Conservation (phyloP, 495 filamentous ascomycete species). For the Lophiotrema nucula region DNA sequence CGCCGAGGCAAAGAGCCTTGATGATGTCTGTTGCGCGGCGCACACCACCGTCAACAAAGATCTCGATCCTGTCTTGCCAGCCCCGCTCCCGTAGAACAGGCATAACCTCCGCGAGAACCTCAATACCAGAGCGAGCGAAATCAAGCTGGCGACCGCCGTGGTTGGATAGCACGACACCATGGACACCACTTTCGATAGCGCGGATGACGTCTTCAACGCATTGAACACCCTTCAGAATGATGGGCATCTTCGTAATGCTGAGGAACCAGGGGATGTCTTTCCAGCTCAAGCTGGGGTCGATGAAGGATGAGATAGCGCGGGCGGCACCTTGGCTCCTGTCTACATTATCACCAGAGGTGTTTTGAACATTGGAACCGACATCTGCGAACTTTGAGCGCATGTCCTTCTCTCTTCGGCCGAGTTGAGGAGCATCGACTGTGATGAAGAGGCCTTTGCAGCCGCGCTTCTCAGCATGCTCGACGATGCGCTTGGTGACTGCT, state of each 20-base stretch:
- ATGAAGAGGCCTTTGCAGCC: conserved; percentile 98
- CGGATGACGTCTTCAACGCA: conserved; percentile 89
- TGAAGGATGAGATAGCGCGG: conserved; percentile 89
- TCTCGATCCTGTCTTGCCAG: conserved; percentile 79
- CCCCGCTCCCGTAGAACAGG: conserved; percentile 81
- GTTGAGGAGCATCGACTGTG: conserved; percentile 94
- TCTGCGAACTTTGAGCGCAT: conserved; percentile 95
- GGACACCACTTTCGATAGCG: conserved; percentile 77
- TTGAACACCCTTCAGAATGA: conserved; percentile 95
- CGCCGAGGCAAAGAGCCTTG: conserved; percentile 92
- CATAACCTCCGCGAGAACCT: conserved; percentile 95
- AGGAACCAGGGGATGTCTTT: conserved; percentile 94
- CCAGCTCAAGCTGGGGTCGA: conserved; percentile 89
- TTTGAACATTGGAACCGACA: conserved; percentile 79
- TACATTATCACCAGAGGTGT: conserved; percentile 56
- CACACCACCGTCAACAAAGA: conserved; percentile 89
- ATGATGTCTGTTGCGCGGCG: conserved; percentile 91
- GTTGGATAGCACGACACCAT: conserved; percentile 94
- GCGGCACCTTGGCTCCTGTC: conserved; percentile 90
- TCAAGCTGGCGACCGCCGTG: conserved; percentile 98
- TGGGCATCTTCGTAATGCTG: conserved; percentile 91
- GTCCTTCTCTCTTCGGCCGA: conserved; percentile 90
- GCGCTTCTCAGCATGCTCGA: conserved; percentile 84
- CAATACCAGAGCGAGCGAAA: conserved; percentile 84
- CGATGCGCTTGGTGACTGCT: conserved; percentile 82